Evolutionary conservation across 176 grass and related monocot species (phyloP), one percentile per base, ranked within the genome.

Genomic region (Canna indica): DNA sequence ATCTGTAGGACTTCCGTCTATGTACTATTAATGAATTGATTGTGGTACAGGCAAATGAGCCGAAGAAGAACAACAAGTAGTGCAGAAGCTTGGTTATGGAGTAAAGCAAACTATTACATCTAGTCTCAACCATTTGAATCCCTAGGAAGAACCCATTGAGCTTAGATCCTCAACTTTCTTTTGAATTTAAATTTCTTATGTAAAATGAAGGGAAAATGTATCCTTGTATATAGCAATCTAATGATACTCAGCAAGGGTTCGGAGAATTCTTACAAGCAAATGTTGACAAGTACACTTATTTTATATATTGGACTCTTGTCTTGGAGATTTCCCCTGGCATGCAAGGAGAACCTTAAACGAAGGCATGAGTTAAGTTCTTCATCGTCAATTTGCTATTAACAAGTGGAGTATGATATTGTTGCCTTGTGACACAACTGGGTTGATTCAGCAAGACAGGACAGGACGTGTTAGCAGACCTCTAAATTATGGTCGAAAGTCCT

Each of bases 1-100:
- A 5, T 24, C 17, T 11, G 3, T 66, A 1, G 13, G 34, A 38
- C 6, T 18, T 20, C 11, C 24, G 5, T 18, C 30, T 34, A 4
- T 63, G 59, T 32, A 29, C 26, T 66, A 80, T 28, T 32, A 22
- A 72, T 74, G 5, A 47, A 7, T 3, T 25, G 61, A 17, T 64
- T 59, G 7, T 76, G 36, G 73, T 60, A 38, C 64, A 91, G 86
- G 81, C 83, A 4, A 90, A 90, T 42, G 84, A 96, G 64, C 84
- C 72, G 69, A 89, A 91, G 68, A 65, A 24, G 32, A 66, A 62
- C 12, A 66, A 16, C 17, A 28, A 42, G 18, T 76, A 66, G 39
- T 27, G 22, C 28, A 3, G 53, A 44, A 38, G 3, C 32, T 61
- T 29, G 58, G 27, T 3, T 17, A 22, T 30, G 36, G 56, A 74